Evolutionary conservation across 768 basidiomycete species (phyloP).

Genomic region (Phlebiopsis flavidoalba): DNA sequence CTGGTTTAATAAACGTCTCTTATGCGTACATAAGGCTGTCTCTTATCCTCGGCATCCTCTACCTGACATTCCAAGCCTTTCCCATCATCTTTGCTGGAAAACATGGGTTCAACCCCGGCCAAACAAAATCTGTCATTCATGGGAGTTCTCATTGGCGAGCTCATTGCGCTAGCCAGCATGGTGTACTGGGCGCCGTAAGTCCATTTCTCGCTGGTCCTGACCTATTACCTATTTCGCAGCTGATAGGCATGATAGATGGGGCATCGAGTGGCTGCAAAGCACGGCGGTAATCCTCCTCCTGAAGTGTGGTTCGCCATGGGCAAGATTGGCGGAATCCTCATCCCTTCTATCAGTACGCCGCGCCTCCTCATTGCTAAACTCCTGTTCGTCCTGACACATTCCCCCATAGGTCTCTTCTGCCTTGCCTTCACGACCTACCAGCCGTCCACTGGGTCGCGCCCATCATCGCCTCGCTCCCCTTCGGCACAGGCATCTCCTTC

Average conservation of each 20-base stretch:
- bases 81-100: conserved; percentile 40
- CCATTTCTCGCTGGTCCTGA: conserved; percentile 17
- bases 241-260: conserved; percentile 23
- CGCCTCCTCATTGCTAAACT: not conserved
- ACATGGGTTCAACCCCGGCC: conserved; percentile 47
- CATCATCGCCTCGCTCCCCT: conserved; percentile 35
- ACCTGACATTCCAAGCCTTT: conserved; percentile 49
- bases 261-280: conserved; percentile 32
- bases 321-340: conserved; percentile 55
- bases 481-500: conserved; percentile 52
- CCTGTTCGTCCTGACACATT: not conserved
- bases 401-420: conserved; percentile 33
- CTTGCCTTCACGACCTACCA: conserved; percentile 46
- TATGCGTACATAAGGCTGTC: conserved; percentile 35
- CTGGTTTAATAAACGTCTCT: conserved; percentile 6
- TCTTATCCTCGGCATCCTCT: conserved; percentile 35
- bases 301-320: conserved; percentile 65
- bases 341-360: conserved; percentile 51
- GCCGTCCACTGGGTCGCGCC: conserved; percentile 40
- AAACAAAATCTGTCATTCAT: conserved; percentile 40
- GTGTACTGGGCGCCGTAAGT: conserved; percentile 29
- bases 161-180: conserved; percentile 27
- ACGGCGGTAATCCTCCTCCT: conserved; percentile 30
- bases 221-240: conserved; percentile 10
- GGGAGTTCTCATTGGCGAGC: conserved; percentile 42